Evolutionary conservation across 1,139 yeast species (phyloP), one percentile per base, ranked within the genome.

Genomic region (Pichia norvegensis): DNA sequence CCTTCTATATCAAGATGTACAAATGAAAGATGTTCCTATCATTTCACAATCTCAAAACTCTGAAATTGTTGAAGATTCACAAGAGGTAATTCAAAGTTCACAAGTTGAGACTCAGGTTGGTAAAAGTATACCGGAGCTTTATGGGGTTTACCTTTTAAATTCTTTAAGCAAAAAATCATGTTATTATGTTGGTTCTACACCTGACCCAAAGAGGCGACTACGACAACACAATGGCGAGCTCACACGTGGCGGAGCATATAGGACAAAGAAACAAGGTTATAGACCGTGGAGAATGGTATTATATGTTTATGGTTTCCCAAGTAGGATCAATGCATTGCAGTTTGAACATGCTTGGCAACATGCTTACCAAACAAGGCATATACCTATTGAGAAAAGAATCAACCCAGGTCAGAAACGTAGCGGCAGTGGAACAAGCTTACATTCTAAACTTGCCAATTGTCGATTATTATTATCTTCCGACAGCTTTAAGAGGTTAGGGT

Each of bases 261-360:
- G 77, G 39, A 85, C 95, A 0, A 77, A 70, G 50, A 63, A 68
- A 39, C 60, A 61, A 22, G 79, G 78, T 0, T 70, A 67, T 37
- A 62, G 90, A 42, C 95, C 95, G 0, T 85, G 95, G 95, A 74
- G 73, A 47, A 78, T 82, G 81, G 63, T 73, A 0, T 53, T 76
- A 41, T 58, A 80, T 4, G 81, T 85, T 0, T 67, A 80, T 54
- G 88, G 90, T 10, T 85, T 85, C 58, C 87, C 87, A 1, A 76
- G 79, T n/a, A 76, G 76, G 51, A 70, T 81, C 3, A 65, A 81
- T 6, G 95, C 95, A 0, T 63, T 85, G 45, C 90, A 83, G 60
- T 78, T 78, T 58, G 77, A 81, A 55, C 86, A 82, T 62, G 90
- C 94, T 1, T 79, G 85, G 76, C 95, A 85, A 55, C 92, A 85